Evolutionary conservation across 768 basidiomycete genomes (phyloP).

Genomic region (Xerocomus potaroensis): DNA sequence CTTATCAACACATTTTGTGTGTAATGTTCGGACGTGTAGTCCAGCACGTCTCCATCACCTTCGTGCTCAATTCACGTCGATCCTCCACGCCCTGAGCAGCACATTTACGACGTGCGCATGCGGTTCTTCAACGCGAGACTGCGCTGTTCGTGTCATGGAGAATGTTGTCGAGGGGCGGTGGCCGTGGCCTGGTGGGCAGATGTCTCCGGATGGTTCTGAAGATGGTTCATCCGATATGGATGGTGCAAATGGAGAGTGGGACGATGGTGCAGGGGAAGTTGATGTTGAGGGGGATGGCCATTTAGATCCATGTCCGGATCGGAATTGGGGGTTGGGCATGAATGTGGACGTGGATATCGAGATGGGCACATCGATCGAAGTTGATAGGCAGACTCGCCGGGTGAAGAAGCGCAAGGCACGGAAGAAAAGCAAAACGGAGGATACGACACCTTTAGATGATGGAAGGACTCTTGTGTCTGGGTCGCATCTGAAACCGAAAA

Average conservation of each 20-base stretch:
- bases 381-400: conserved; percentile 2
- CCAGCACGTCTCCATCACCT: conserved; percentile 48
- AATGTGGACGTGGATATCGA: conserved; percentile 24
- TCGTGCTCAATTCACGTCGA: conserved; percentile 61
- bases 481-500: conserved; percentile 1
- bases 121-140: conserved; percentile 56
- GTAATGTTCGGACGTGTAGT: conserved; percentile 25
- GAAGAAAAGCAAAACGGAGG: conserved; percentile 26
- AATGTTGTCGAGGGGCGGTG: conserved; percentile 49
- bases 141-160: conserved; percentile 61
- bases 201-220: conserved; percentile 21
- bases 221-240: conserved; percentile 14
- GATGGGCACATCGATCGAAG: conserved; percentile 9
- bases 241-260: conserved; percentile 12
- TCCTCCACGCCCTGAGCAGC: conserved; percentile 63
- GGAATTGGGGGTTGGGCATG: conserved; percentile 21
- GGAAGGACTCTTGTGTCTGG: neutral
- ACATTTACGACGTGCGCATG: conserved; percentile 77
- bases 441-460: conserved; percentile 19
- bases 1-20: neutral
- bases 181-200: conserved; percentile 31
- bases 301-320: neutral
- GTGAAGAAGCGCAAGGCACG: conserved; percentile 20
- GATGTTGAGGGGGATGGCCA: conserved; percentile 26
- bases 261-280: conserved; percentile 14